Evolutionary conservation across 345 rosid species (phyloP).

Genomic region (Linum trigynum): DNA sequence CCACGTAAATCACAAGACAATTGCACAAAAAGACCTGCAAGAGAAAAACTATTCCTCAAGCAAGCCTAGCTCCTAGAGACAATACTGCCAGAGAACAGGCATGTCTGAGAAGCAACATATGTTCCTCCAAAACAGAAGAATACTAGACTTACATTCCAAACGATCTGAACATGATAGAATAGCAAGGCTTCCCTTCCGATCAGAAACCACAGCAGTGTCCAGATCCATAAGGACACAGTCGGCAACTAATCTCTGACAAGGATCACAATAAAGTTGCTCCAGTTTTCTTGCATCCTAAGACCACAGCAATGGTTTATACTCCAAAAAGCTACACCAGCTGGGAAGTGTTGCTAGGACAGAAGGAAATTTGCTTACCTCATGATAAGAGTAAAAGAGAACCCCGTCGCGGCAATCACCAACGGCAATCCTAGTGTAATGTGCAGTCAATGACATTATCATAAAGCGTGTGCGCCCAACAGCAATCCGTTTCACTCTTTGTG

Average conservation of each 20-base stretch:
- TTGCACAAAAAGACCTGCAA: background rate
- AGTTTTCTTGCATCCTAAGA: slow-evolving; percentile 68
- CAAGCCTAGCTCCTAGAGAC: background rate
- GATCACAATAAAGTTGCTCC: slow-evolving; percentile 83
- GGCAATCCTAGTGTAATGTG: slow-evolving; percentile 72
- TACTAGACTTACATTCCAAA: slow-evolving; percentile 38
- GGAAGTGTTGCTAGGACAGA: background rate
- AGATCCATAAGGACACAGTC: slow-evolving; percentile 77
- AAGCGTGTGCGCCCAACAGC: slow-evolving; percentile 85
- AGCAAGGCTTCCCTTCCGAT: slow-evolving; percentile 91
- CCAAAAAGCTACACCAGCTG: background rate
- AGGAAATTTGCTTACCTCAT: slow-evolving; percentile 47
- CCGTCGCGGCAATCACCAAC: slow-evolving; percentile 99
- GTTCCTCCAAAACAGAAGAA: background rate
- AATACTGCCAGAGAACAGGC: too few species aligned
- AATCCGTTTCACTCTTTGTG: slow-evolving; percentile 59
- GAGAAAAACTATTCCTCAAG: background rate
- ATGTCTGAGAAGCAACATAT: too few species aligned
- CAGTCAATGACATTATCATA: slow-evolving; percentile 69
- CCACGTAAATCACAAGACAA: background rate
- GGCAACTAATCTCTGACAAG: slow-evolving; percentile 93
- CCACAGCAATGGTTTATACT: slow-evolving; percentile 1
- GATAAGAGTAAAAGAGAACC: slow-evolving; percentile 75
- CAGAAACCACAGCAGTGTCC: slow-evolving; percentile 86
- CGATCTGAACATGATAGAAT: slow-evolving; percentile 69